These are phyloP conservation scores for Pseudodiploospora longispora DNA, from an alignment of 2,329 filamentous ascomycete species.

Conservation along the genomic window DNA sequence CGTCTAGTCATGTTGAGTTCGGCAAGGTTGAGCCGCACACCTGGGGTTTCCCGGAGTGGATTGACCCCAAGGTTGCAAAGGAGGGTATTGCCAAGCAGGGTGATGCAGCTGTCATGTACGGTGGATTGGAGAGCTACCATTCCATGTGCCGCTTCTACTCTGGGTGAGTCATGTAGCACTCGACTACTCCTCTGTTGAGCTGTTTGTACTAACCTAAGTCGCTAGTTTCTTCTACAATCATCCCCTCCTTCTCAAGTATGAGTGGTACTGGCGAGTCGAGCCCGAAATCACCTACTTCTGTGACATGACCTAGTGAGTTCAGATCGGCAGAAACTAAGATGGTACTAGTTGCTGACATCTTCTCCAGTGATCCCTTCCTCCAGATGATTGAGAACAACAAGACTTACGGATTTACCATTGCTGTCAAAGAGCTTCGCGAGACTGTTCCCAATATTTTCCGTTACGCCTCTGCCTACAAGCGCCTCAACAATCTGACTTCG, in stretches of 20 bases:
- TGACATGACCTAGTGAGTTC: slow-evolving; percentile 85
- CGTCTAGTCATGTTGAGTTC: slow-evolving; percentile 81
- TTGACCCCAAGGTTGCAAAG: slow-evolving; percentile 84
- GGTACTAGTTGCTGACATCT: slow-evolving; percentile 9
- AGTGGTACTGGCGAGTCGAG: slow-evolving; percentile 99
- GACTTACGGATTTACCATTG: slow-evolving; percentile 97
- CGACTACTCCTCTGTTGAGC: slow-evolving; percentile 10
- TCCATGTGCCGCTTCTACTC: slow-evolving; percentile 99
- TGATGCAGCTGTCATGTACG: slow-evolving; percentile 97
- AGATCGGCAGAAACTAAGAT: neutral
- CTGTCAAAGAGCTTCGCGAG: slow-evolving; percentile 94
- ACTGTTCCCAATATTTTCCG: slow-evolving; percentile 98
- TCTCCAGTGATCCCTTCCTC: slow-evolving; percentile 75
- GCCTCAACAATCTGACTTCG: slow-evolving; percentile 80
- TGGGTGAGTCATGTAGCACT: slow-evolving; percentile 50
- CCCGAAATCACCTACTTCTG: slow-evolving; percentile 99
- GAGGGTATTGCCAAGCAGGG: slow-evolving; percentile 96
- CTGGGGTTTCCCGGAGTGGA: slow-evolving; percentile 98
- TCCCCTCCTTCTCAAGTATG: slow-evolving; percentile 87
- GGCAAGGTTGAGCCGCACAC: slow-evolving; percentile 83
- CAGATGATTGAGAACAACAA: slow-evolving; percentile 94
- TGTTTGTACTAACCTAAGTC: neutral
- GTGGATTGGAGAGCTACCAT: slow-evolving; percentile 96
- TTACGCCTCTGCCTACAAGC: slow-evolving; percentile 96
- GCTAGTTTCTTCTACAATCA: slow-evolving; percentile 91